These are phyloP conservation scores for Verticillium albo-atrum DNA, from an alignment of 2,329 filamentous ascomycete species.

Conservation along the genomic window DNA sequence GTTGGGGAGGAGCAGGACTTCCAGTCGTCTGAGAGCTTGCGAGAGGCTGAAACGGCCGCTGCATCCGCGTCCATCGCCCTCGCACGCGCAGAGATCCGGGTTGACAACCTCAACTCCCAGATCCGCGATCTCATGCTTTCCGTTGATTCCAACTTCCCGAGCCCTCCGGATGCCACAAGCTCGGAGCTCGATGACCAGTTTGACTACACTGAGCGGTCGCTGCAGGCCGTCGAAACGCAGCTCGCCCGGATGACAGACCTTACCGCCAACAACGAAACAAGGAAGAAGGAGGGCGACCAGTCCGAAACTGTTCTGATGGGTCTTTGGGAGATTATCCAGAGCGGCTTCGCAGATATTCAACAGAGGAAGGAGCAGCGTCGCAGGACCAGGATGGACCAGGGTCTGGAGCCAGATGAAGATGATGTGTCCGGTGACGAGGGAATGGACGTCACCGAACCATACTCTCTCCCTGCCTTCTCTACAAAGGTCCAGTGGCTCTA, in stretches of 20 bases:
- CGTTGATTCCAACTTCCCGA: constrained; percentile 43
- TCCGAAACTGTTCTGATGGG: constrained; percentile 50
- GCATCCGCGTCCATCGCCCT: constrained; percentile 17
- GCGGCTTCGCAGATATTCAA: constrained; percentile 51
- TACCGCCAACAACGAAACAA: constrained; percentile 16
- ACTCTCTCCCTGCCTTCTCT: constrained; percentile 72
- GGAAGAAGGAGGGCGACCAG: constrained; percentile 35
- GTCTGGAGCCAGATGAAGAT: constrained; percentile 54
- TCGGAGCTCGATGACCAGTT: constrained; percentile 63
- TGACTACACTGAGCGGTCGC: constrained; percentile 58
- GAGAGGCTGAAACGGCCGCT: constrained; percentile 17
- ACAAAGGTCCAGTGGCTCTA: constrained; percentile 76
- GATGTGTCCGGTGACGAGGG: constrained; percentile 60
- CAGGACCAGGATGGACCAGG: constrained; percentile 50
- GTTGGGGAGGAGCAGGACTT: constrained; percentile 55
- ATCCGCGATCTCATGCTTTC: constrained; percentile 54
- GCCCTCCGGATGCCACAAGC: constrained; percentile 53
- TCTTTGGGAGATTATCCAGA: constrained; percentile 54
- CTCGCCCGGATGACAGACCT: constrained; percentile 30
- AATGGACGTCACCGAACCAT: constrained; percentile 53
- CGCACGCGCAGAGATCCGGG: constrained; percentile 45
- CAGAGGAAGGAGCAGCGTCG: constrained; percentile 49
- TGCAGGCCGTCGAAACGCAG: constrained; percentile 45
- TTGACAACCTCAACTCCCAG: constrained; percentile 60
- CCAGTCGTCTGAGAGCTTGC: constrained; percentile 13